phyloP scores from a whole-genome alignment of 1,284 basidiomycete species.

The Ceratobasidium sp. region DNA sequence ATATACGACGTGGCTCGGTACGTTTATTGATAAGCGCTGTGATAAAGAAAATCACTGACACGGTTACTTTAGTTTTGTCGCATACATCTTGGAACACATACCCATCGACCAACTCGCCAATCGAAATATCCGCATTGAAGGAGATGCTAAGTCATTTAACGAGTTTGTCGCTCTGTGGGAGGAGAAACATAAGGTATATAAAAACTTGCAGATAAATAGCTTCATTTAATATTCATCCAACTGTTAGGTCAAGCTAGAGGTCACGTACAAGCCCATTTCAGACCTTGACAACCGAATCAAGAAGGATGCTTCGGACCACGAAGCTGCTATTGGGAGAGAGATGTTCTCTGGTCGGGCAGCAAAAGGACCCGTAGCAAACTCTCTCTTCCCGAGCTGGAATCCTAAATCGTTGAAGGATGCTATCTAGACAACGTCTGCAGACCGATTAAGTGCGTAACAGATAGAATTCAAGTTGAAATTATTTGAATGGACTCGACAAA shows the following conservation, averaged over 20 bases:
- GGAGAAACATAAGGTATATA: slow-evolving; percentile 25
- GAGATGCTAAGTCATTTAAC: slow-evolving; percentile 39
- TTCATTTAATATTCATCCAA: background rate
- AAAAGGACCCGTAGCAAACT: slow-evolving; percentile 15
- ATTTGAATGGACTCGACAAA: no score
- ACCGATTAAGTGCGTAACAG: no score
- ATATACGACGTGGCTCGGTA: slow-evolving; percentile 34
- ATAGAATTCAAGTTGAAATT: no score
- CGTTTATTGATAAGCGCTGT: background rate
- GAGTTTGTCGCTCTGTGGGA: slow-evolving; percentile 38
- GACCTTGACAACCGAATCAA: slow-evolving; percentile 13
- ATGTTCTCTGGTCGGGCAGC: slow-evolving; percentile 34
- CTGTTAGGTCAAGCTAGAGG: slow-evolving; percentile 18
- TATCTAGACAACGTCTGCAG: background rate
- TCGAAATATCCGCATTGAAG: slow-evolving; percentile 28
- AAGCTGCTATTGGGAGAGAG: slow-evolving; percentile 25
- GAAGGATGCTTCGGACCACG: slow-evolving; percentile 11
- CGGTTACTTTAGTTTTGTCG: slow-evolving; percentile 13
- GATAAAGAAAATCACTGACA: background rate
- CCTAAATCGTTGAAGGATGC: slow-evolving; percentile 18
- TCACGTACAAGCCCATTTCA: slow-evolving; percentile 8
- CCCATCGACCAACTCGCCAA: background rate
- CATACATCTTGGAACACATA: slow-evolving; percentile 21
- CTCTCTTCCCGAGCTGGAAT: slow-evolving; percentile 22
- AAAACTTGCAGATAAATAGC: background rate